These are phyloP conservation scores for Arachis hypogaea DNA, from an alignment of 306 rosid species.

Conservation along the genomic window DNA sequence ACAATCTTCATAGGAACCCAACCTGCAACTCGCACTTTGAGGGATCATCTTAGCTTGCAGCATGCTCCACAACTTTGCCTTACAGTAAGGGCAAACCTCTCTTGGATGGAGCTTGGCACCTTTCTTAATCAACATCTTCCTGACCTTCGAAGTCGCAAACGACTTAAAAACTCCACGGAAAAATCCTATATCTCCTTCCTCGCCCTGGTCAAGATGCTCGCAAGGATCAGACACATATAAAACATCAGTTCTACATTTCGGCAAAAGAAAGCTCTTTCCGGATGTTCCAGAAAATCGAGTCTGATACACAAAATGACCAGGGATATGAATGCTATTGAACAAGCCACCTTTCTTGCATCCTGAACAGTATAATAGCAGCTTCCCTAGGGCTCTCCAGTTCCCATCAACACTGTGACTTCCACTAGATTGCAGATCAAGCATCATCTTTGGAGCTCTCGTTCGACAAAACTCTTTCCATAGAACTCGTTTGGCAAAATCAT, in stretches of 20 bases:
- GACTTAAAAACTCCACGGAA: constrained; percentile 84
- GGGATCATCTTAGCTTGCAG: constrained; percentile 86
- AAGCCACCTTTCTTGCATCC: constrained; percentile 81
- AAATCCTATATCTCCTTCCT: constrained; percentile 82
- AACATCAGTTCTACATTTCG: constrained; percentile 79
- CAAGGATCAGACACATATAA: constrained; percentile 87
- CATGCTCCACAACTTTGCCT: constrained; percentile 90
- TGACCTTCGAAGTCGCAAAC: constrained; percentile 66
- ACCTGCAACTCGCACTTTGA: constrained; percentile 79
- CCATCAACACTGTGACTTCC: constrained; percentile 90
- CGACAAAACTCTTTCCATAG: constrained; percentile 86
- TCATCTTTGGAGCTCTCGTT: constrained; percentile 82
- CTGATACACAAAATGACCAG: constrained; percentile 77
- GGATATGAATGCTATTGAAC: constrained; percentile 64
- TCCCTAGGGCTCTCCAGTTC: constrained; percentile 88
- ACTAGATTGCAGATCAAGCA: constrained; percentile 76
- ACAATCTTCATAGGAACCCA: constrained; percentile 79
- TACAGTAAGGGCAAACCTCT: constrained; percentile 86
- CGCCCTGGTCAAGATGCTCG: constrained; percentile 86
- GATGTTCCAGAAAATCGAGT: constrained; percentile 86
- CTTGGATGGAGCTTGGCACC: constrained; percentile 74
- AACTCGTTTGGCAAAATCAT: constrained; percentile 81
- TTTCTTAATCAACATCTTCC: constrained; percentile 68
- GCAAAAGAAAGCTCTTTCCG: constrained; percentile 86
- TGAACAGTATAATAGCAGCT: constrained; percentile 74